Evolutionary conservation across 148 eudicot genomes (phyloP).

Genomic region (Silene uniflora): DNA sequence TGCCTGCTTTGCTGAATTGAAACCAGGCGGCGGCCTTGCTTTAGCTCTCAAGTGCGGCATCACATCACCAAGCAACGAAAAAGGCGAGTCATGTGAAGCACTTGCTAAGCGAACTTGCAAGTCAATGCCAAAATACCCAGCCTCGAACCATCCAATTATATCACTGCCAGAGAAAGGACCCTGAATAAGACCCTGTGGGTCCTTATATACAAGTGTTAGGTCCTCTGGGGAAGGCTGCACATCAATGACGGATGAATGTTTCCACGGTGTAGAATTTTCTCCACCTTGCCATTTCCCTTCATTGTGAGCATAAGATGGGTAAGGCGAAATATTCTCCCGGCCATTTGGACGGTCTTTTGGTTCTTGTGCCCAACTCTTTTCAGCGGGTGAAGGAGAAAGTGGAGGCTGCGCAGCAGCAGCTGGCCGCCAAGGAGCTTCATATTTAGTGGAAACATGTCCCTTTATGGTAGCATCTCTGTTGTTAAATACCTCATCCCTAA

Average conservation of each 20-base stretch:
- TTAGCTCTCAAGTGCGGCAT: slow-evolving; percentile 96
- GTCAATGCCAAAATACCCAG: slow-evolving; percentile 91
- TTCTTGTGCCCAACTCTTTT: slow-evolving; percentile 45
- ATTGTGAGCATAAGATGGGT: slow-evolving; percentile 32
- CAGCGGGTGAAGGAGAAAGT: slow-evolving; percentile 30
- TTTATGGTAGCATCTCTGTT: slow-evolving; percentile 36
- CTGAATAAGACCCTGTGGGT: slow-evolving; percentile 88
- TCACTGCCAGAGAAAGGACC: slow-evolving; percentile 91
- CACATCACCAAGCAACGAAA: slow-evolving; percentile 74
- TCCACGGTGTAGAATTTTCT: slow-evolving; percentile 46
- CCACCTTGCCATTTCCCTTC: slow-evolving; percentile 37
- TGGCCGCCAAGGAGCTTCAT: slow-evolving; percentile 47
- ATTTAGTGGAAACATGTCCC: slow-evolving; percentile 38
- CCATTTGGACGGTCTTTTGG: slow-evolving; percentile 39
- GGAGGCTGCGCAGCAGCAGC: slow-evolving; percentile 40
- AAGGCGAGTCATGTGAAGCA: slow-evolving; percentile 66
- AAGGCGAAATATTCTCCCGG: slow-evolving; percentile 31
- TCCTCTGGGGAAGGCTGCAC: slow-evolving; percentile 76
- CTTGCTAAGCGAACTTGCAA: slow-evolving; percentile 69
- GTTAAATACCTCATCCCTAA: slow-evolving; percentile 37
- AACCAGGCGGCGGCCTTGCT: slow-evolving; percentile 90
- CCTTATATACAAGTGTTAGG: slow-evolving; percentile 73
- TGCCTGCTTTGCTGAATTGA: slow-evolving; percentile 52
- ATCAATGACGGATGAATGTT: slow-evolving; percentile 34
- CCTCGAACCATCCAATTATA: slow-evolving; percentile 96